These are phyloP conservation scores for Phycomyces blakesleeanus DNA, from an alignment of 192 early-diverging fungal species.

Conservation along the genomic window DNA sequence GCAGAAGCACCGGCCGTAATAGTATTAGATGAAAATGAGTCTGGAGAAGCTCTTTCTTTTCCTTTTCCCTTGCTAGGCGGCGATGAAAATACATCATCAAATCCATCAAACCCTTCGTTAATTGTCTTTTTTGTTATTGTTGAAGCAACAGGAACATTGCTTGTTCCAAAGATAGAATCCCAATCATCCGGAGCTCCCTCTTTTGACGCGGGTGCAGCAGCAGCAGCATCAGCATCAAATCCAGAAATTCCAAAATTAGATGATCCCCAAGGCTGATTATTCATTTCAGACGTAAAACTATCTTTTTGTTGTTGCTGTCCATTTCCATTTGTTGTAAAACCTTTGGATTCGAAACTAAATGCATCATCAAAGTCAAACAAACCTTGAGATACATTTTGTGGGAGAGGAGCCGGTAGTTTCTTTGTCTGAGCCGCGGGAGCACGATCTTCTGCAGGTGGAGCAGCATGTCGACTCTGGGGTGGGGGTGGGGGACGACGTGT, in stretches of 20 bases:
- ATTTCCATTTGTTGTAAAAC: too few relatives aligned
- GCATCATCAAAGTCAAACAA: conserved; percentile 28
- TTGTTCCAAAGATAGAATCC: conserved; percentile 10
- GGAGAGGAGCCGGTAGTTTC: conserved; percentile 10
- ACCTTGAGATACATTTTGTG: conserved; percentile 1
- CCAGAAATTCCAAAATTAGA: not conserved
- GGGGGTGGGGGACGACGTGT: conserved; percentile 3
- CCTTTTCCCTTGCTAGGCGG: conserved; percentile 3
- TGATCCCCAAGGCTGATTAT: not conserved
- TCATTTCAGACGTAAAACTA: not conserved
- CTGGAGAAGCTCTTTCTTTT: not conserved
- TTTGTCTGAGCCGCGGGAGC: not conserved
- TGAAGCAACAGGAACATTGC: not conserved
- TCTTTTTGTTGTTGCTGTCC: not conserved
- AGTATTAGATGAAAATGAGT: not conserved
- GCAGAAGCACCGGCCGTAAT: too few relatives aligned
- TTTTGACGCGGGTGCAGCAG: not conserved
- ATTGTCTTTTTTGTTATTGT: too few relatives aligned
- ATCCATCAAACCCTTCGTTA: conserved; percentile 21
- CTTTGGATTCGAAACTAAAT: not conserved
- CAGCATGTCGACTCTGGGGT: conserved; percentile 6
- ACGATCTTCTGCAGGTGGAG: conserved; percentile 13
- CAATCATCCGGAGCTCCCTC: conserved; percentile 2
- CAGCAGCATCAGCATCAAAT: not conserved
- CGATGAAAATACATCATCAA: not conserved